Base-by-base conservation (phyloP, 116 monocot species). In the Posidonia oceanica region DNA sequence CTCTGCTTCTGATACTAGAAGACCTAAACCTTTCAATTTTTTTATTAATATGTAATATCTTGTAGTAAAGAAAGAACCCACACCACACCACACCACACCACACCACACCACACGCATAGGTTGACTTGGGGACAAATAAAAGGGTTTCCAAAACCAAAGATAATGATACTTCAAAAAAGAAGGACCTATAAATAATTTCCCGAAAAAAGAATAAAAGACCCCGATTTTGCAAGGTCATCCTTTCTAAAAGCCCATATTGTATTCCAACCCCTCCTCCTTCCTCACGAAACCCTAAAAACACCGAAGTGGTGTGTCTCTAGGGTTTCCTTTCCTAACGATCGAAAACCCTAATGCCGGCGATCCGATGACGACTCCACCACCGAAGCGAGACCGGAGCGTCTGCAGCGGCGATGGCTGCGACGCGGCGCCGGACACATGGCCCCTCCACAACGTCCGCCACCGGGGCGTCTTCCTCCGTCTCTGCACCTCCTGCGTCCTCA, bases 401-500 rank as follows among this genome's bases (percentile, higher is more conserved):
- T 91, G 91, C 81, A 80, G 75, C 39, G 85, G 85, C 36, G 87
- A 87, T 15, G 68, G 75, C 6, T 87, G 87, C 65, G 60, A 10
- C 61, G 41, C 65, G n/a, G 74, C 69, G 12, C 48, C 48, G 7
- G 78, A 84, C 13, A 73, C 82, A 2, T 85, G 87, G 91, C 87
- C 85, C 3, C 76, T 91, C 52, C 87, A 87, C 70, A 74, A 87
- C 69, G 76, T 87, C 52, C 80, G 85, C 29, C 77, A 91, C 75
- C 78, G 79, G 18, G 75, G 79, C 21, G 75, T 75, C 42, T 79
- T 79, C 71, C 71, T 77, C 53, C 80, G 80, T 39, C 85, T 91
- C 58, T 91, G 87, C 81, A 87, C 91, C 21, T 78, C 87, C 17
- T 91, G 91, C 72, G 87, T 91, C 21, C 91, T 91, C 75, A 74